A percentile compares a stretch with the other conserved stretches of the same genome.
Conservation (phyloP, 495 filamentous ascomycete species). For the Lophiotrema nucula region DNA sequence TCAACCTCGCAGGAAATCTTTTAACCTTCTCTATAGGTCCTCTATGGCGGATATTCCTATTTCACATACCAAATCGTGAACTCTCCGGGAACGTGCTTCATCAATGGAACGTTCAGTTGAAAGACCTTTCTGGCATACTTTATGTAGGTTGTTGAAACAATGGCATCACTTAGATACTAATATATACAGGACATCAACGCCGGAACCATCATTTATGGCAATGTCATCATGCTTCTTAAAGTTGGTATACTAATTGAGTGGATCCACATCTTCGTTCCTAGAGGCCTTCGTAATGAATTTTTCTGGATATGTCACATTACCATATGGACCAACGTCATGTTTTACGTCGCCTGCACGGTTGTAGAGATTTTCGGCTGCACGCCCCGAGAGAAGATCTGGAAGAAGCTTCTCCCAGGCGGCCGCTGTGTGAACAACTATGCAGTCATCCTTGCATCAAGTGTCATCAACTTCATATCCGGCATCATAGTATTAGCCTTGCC, state of each 20-base stretch:
- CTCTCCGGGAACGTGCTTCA: not conserved
- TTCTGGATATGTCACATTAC: not conserved
- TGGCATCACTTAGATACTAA: not conserved
- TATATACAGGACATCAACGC: not conserved
- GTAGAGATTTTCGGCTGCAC: constrained; percentile 10
- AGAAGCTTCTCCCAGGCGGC: not conserved
- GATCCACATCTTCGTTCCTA: constrained; percentile 1
- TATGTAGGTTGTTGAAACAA: not conserved
- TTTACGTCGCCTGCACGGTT: not conserved
- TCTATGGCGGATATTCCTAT: not conserved
- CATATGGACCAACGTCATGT: not conserved
- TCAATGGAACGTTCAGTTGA: not conserved
- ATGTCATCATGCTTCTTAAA: constrained; percentile 4
- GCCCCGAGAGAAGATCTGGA: constrained; percentile 1
- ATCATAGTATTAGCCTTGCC: not conserved
- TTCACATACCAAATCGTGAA: not conserved
- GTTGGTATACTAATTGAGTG: not conserved
- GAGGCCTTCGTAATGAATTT: not conserved
- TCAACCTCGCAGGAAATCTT: not conserved
- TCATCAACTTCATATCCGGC: constrained; percentile 1
- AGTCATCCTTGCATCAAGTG: not conserved
- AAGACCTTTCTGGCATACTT: not conserved
- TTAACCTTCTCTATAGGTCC: not conserved
- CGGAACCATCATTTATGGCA: not conserved
- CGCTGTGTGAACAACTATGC: not conserved